Evolutionary conservation across 75 land plant genomes (phyloP), one percentile per base, ranked within the genome.

Genomic region (Adiantum capillusveneris): DNA sequence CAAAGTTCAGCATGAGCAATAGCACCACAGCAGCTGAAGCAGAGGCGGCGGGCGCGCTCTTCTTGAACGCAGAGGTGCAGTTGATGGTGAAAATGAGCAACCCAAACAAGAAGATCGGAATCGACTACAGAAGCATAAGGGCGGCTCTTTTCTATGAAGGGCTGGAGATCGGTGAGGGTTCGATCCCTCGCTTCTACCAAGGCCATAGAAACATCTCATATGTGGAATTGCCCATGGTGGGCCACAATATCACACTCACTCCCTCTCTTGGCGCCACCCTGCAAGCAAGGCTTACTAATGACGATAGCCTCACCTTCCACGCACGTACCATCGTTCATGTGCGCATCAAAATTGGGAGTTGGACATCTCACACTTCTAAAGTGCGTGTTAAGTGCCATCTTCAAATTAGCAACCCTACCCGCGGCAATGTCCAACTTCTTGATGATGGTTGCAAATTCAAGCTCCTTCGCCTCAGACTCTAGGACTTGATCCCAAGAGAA

Each of bases 51-150:
- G 37, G 37, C 7, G 9, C 37, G 7, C 7, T 34, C 37, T 24
- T 29, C 28, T 0, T 68, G 57, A 51, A 60, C 48, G 43, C 73
- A 18, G 60, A 64, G 59, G 31, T 64, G 50, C 1, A 27, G 1
- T 53, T 37, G 25, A 56, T 22, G 50, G 2, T 70, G 28, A 28
- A 43, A 26, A 69, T 69, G 12, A 28, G 56, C 22, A 70, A 70
- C 25, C 73, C 73, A 9, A 70, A 70, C 60, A 45, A 53, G 18
- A 63, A 62, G 60, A 70, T 70, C 27, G 60, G 69, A n/a, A 70
- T 70, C 73, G 44, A 64, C 34, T 70, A 70, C 60, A 52, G 56
- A 26, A 20, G 14, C 24, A 70, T 70, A 25, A 49, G 43, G 18
- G n/a, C 56, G 31, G 41, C 27, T 17, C 26, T 62, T 14, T 57